Evolutionary conservation across 176 grass and related monocot species (phyloP).

Genomic region (Triticum turgidum): DNA sequence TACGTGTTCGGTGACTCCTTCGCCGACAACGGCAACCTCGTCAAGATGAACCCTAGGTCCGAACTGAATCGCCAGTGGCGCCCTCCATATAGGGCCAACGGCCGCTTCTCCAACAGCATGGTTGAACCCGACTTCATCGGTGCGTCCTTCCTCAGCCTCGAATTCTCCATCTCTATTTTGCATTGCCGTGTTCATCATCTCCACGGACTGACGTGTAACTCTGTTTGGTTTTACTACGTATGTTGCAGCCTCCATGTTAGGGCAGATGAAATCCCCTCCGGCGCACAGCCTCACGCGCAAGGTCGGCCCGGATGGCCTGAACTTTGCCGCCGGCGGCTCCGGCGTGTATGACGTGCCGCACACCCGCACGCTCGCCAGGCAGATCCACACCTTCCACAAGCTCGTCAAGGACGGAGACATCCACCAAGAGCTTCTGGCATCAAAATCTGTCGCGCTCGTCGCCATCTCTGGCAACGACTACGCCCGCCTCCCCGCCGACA

Average conservation of each 20-base stretch:
- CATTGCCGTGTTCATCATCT: neutral
- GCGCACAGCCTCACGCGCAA: neutral
- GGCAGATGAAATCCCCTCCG: neutral
- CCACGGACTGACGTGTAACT: too few relatives aligned
- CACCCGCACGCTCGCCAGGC: neutral
- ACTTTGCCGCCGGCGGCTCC: neutral
- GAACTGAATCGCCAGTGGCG: neutral
- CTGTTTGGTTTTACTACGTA: too few relatives aligned
- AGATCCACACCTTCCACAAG: neutral
- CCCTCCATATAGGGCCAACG: neutral
- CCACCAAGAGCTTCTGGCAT: neutral
- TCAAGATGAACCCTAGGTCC: too few relatives aligned
- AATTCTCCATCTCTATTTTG: neutral
- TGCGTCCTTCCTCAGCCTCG: neutral
- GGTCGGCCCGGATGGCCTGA: neutral
- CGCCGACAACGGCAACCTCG: slow-evolving; percentile 2
- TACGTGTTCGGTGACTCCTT: neutral
- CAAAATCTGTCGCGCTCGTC: neutral
- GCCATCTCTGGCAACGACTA: neutral
- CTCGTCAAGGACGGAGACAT: neutral
- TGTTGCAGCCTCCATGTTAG: neutral
- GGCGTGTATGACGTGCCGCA: neutral
- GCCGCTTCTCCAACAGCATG: neutral
- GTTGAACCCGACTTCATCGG: neutral
- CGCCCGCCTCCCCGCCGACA: neutral